phyloP scores from a whole-genome alignment of 768 basidiomycete species.

The Podaxis sp. region DNA sequence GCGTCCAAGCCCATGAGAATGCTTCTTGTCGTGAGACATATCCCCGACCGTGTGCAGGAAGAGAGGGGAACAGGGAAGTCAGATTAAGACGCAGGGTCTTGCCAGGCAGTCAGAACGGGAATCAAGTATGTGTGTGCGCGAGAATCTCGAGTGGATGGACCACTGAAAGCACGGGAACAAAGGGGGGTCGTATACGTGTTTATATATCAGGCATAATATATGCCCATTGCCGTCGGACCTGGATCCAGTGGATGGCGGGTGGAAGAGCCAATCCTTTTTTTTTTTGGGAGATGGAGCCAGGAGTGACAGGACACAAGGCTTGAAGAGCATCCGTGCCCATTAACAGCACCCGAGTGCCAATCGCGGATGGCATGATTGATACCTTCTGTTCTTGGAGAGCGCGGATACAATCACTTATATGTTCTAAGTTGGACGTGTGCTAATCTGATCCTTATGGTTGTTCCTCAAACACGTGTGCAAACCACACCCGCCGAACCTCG shows the following conservation, averaged over 20 bases:
- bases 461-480: neutral
- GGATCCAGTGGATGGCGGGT: neutral
- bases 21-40: neutral
- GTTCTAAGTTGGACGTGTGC: neutral
- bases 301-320: neutral
- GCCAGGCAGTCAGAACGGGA: neutral
- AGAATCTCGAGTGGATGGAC: neutral
- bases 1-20: constrained; percentile 6
- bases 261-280: neutral
- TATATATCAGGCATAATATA: neutral
- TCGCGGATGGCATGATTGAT: neutral
- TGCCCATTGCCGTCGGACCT: neutral
- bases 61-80: neutral
- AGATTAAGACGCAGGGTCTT: neutral
- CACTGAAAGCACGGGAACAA: neutral
- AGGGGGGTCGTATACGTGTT: neutral
- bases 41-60: neutral
- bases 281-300: neutral
- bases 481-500: no score
- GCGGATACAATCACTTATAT: neutral
- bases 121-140: neutral
- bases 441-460: neutral
- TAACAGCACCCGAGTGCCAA: constrained; percentile 8
- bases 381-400: neutral
- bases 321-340: constrained; percentile 9